Evolutionary conservation across 176 grass and related monocot species (phyloP).

Genomic region (Paspalum vaginatum): DNA sequence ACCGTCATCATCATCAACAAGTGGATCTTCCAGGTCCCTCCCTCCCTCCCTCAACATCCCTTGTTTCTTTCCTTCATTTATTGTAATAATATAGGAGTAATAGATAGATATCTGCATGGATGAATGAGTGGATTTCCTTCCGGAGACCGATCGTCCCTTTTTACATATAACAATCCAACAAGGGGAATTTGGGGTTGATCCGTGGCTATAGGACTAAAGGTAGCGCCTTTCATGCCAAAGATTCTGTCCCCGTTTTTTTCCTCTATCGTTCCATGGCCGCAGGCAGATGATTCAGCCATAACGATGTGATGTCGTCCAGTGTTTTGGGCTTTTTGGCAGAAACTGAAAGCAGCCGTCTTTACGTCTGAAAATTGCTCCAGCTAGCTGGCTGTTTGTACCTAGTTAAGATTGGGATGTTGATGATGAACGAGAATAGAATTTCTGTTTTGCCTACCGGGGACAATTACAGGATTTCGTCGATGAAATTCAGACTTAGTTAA

Average conservation of each 20-base stretch:
- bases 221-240: not conserved
- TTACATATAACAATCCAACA: not conserved
- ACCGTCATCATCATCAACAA: conserved; percentile 99
- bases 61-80: not conserved
- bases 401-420: not conserved
- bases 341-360: not conserved
- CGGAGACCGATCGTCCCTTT: too few species aligned
- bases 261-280: too few species aligned
- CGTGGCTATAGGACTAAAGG: not conserved
- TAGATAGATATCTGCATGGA: too few species aligned
- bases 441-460: not conserved
- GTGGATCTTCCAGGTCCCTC: conserved; percentile 96
- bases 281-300: not conserved
- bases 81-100: too few species aligned
- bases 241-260: not conserved
- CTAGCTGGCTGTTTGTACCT: not conserved
- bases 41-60: not conserved
- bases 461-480: not conserved
- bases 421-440: not conserved
- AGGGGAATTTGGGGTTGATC: conserved; percentile 14
- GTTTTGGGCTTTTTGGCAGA: not conserved
- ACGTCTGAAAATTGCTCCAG: not conserved
- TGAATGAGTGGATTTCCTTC: too few species aligned
- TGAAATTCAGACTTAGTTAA: not conserved
- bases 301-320: not conserved